These are phyloP conservation scores for Coriaria nepalensis DNA, from an alignment of 306 rosid species.

Conservation along the genomic window DNA sequence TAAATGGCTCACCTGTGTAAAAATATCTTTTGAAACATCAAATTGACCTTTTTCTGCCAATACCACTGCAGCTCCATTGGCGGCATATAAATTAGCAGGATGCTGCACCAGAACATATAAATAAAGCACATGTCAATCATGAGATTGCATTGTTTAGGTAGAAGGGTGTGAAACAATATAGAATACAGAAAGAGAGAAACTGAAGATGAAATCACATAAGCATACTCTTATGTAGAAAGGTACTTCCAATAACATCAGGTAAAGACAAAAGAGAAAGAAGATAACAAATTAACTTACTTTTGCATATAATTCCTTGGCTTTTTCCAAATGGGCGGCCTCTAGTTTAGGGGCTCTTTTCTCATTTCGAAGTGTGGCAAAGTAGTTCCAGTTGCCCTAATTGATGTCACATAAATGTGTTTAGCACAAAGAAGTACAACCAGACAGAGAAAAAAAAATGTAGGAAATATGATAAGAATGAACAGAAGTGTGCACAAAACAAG, in stretches of 20 bases:
- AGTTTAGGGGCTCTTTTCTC: slow-evolving; percentile 96
- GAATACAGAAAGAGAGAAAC: slow-evolving; percentile 1
- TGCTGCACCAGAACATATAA: slow-evolving; percentile 81
- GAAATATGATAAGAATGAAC: slow-evolving; percentile 12
- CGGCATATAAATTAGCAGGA: slow-evolving; percentile 91
- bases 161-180: neutral
- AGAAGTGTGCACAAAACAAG: slow-evolving; percentile 17
- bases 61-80: slow-evolving; percentile 93
- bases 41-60: slow-evolving; percentile 98
- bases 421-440: neutral
- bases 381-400: slow-evolving; percentile 96
- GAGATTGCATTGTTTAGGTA: slow-evolving; percentile 9
- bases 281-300: slow-evolving; percentile 27
- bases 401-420: slow-evolving; percentile 8
- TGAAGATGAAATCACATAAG: neutral
- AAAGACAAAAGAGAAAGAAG: slow-evolving; percentile 7
- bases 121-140: slow-evolving; percentile 14
- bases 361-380: slow-evolving; percentile 95
- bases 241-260: no score
- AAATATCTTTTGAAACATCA: slow-evolving; percentile 64
- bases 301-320: slow-evolving; percentile 90
- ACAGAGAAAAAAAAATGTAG: neutral
- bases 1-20: slow-evolving; percentile 11
- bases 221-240: no score
- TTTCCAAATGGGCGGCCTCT: slow-evolving; percentile 98